A percentile compares a stretch with the other conserved stretches of the same genome.
phyloP scores from a whole-genome alignment of 2,329 filamentous ascomycete genomes.

The Exophiala oligosperma region DNA sequence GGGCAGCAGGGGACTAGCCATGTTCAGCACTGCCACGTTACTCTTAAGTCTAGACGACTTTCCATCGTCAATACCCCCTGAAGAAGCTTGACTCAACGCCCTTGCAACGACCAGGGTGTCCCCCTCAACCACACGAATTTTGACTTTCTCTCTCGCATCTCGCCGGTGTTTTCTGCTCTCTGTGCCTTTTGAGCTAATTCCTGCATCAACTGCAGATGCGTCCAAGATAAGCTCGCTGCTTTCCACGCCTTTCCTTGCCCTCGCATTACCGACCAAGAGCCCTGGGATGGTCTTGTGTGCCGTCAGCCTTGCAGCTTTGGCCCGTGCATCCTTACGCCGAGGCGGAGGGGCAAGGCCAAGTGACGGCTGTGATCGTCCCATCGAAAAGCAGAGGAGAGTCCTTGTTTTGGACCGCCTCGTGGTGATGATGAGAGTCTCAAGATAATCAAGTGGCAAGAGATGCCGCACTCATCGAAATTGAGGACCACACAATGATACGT shows the following conservation, averaged over 20 bases:
- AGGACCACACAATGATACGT: too few relatives aligned
- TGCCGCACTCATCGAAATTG: too few relatives aligned
- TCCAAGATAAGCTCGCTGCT: conserved; percentile 8
- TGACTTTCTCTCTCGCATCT: background rate
- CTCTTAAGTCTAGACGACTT: background rate
- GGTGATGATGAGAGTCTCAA: too few relatives aligned
- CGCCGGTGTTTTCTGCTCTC: background rate
- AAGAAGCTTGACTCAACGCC: background rate
- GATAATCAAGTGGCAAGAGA: too few relatives aligned
- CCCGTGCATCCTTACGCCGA: conserved; percentile 15
- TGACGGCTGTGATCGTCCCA: conserved; percentile 9
- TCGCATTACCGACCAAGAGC: conserved; percentile 7
- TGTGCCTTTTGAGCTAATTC: background rate
- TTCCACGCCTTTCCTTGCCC: conserved; percentile 9
- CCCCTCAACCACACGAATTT: background rate
- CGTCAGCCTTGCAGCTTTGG: conserved; percentile 15
- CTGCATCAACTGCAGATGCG: background rate
- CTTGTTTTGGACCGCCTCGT: too few relatives aligned
- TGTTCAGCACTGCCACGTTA: conserved; percentile 19
- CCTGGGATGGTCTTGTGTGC: conserved; percentile 15
- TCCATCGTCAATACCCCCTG: background rate
- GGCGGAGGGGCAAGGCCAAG: conserved; percentile 8
- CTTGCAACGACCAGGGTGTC: conserved; percentile 10
- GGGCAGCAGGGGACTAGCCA: conserved; percentile 15
- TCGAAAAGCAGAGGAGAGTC: background rate